A percentile compares a stretch with the other conserved stretches of the same genome.
Conservation (phyloP, 495 filamentous ascomycete species). For the Lophiostoma macrostomum region DNA sequence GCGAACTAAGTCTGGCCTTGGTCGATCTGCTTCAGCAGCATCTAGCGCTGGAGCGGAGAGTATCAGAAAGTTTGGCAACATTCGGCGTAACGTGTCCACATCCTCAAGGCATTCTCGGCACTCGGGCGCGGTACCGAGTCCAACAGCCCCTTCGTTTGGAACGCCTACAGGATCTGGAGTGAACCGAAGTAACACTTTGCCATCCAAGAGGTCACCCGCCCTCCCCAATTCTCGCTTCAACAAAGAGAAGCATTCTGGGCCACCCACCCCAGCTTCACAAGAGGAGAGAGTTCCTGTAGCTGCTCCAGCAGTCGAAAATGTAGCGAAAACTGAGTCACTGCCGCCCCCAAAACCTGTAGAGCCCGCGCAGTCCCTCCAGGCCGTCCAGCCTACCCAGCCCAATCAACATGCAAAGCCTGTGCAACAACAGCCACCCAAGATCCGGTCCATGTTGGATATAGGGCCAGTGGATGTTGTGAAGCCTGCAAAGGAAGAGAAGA, state of each 20-base stretch:
- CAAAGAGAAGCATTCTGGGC: conserved; percentile 44
- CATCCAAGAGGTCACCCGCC: conserved; percentile 84
- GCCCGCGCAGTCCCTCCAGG: no score
- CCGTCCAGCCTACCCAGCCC: no score
- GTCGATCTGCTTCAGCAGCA: conserved; percentile 70
- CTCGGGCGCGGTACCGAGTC: conserved; percentile 67
- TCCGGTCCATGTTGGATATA: no score
- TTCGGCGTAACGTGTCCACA: conserved; percentile 81
- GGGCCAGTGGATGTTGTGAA: conserved; percentile 5
- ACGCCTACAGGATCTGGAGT: conserved; percentile 60
- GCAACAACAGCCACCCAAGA: not conserved
- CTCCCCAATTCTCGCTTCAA: conserved; percentile 57
- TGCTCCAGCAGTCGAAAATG: not conserved
- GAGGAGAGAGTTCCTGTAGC: not conserved
- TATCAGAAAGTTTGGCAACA: conserved; percentile 69
- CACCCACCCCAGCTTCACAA: conserved; percentile 36
- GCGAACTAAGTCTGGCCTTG: conserved; percentile 55
- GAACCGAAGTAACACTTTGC: conserved; percentile 88
- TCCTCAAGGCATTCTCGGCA: conserved; percentile 65
- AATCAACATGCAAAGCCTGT: not conserved
- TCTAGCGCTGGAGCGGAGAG: conserved; percentile 85
- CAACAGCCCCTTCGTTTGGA: conserved; percentile 62
- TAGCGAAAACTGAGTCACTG: not conserved
- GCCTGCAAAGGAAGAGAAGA: not conserved
- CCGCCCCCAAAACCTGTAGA: not conserved